phyloP scores from a whole-genome alignment of 257 asterid species.

The Scutellaria baicalensis region DNA sequence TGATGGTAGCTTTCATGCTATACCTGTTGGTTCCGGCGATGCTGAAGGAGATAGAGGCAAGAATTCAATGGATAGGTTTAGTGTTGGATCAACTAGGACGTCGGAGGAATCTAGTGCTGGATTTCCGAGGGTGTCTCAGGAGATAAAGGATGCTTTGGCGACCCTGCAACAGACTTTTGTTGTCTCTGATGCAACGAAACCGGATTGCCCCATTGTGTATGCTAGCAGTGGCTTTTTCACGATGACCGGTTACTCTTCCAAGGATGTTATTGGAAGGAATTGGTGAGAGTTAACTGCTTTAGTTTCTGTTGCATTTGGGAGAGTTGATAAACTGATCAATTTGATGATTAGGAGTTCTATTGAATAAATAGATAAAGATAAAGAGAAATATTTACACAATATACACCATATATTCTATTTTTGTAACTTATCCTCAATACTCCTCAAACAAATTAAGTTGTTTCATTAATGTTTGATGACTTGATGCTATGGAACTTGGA shows the following conservation, averaged over 20 bases:
- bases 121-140: constrained; percentile 82
- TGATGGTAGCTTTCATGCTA: constrained; percentile 53
- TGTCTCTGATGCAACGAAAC: constrained; percentile 95
- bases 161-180: constrained; percentile 96
- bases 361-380: too few relatives aligned
- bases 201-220: constrained; percentile 85
- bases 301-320: neutral
- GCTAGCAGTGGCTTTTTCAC: constrained; percentile 92
- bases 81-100: constrained; percentile 36
- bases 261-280: constrained; percentile 80
- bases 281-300: constrained; percentile 49
- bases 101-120: constrained; percentile 46
- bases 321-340: neutral
- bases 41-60: constrained; percentile 34
- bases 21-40: constrained; percentile 16
- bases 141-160: constrained; percentile 83
- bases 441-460: neutral
- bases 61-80: constrained; percentile 38
- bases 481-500: constrained; percentile 8
- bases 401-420: too few relatives aligned
- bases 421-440: too few relatives aligned
- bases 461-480: neutral
- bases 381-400: too few relatives aligned
- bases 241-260: constrained; percentile 84
- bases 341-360: too few relatives aligned